Conservation (phyloP, 2,329 filamentous ascomycete species). For the Neoscytalidium dimidiatum region DNA sequence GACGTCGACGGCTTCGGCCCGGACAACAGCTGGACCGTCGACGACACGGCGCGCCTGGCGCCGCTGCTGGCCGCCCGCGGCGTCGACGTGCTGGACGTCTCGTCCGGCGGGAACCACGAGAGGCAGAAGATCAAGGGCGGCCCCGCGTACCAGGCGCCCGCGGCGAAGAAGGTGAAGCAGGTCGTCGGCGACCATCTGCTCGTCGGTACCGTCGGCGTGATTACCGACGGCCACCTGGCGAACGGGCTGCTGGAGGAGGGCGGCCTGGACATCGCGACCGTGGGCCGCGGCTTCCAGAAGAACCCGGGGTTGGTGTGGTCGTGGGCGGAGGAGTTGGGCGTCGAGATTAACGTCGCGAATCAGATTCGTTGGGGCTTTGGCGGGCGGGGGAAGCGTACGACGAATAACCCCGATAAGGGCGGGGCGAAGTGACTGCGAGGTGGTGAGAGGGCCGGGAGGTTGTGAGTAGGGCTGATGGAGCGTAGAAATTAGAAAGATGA, state of each 20-base stretch:
- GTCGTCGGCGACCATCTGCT: constrained; percentile 71
- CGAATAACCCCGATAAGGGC: background rate
- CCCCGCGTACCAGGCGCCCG: constrained; percentile 72
- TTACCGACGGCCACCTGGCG: constrained; percentile 70
- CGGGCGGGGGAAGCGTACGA: constrained; percentile 44
- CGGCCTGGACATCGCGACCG: constrained; percentile 67
- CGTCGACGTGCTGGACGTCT: constrained; percentile 82
- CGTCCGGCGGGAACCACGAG: constrained; percentile 70
- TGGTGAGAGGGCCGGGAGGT: background rate
- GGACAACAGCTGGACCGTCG: constrained; percentile 65
- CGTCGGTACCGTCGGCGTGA: constrained; percentile 74
- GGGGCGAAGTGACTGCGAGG: background rate
- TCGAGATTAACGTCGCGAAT: constrained; percentile 70
- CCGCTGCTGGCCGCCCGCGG: constrained; percentile 68
- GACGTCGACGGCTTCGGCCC: constrained; percentile 42
- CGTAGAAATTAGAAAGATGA: background rate
- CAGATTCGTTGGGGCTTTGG: constrained; percentile 67
- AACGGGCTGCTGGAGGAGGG: constrained; percentile 57
- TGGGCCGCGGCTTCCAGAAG: constrained; percentile 76
- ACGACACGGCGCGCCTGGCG: constrained; percentile 66
- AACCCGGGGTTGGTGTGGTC: constrained; percentile 78
- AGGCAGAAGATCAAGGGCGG: constrained; percentile 61
- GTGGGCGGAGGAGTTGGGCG: constrained; percentile 70
- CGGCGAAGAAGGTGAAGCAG: constrained; percentile 71
- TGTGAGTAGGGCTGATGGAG: background rate